Base-by-base conservation (phyloP, 2,329 filamentous ascomycete genomes). In the Scedosporium dehoogii region DNA sequence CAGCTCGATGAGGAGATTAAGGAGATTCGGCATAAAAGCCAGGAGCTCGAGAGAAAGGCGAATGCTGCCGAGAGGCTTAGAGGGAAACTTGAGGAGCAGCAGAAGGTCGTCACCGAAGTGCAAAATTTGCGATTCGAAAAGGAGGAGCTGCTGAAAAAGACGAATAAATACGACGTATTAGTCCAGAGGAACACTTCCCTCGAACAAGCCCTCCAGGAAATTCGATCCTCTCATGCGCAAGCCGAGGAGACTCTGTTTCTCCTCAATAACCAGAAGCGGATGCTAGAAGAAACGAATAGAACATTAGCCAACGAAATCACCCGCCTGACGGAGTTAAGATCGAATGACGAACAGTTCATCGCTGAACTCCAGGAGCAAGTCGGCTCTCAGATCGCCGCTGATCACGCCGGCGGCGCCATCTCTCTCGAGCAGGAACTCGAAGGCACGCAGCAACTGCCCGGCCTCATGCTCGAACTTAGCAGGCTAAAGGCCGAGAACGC, bases 11-110 rank as follows among this genome's bases (percentile, higher is more conserved):
- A 88, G 69, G 80, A 85, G 70, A 79, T 85, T 27, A 79, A 81
- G 53, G 83, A 85, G 67, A 78, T 86, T 66, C 82, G 80, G 64
- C 80, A 82, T 67, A 80, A 81, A 66, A 83, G 82, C 60, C 81
- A 82, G 63, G 80, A 85, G 64, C 75, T 86, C 12, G 77, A 80
- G 60, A 85, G 84, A 69, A 85, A 85, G 67, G 84, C 85, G 64
- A 87, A 87, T 66, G 84, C 79, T 62, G 82, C 82, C 6, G 85
- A 86, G 62, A 78, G 85, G 63, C 83, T 84, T 69, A 82, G 84
- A 70, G 82, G 85, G 70, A 87, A 87, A 72, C 76, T 87, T 68
- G 77, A 78, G 14, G 74, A 78, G 66, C 79, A 82, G 67, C 81
- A 81, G 63, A 74, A 78, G 18, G 73, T 85, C 41, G 81, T 83